Conservation (phyloP, 495 filamentous ascomycete genomes). For the Lindgomyces ingoldianus region DNA sequence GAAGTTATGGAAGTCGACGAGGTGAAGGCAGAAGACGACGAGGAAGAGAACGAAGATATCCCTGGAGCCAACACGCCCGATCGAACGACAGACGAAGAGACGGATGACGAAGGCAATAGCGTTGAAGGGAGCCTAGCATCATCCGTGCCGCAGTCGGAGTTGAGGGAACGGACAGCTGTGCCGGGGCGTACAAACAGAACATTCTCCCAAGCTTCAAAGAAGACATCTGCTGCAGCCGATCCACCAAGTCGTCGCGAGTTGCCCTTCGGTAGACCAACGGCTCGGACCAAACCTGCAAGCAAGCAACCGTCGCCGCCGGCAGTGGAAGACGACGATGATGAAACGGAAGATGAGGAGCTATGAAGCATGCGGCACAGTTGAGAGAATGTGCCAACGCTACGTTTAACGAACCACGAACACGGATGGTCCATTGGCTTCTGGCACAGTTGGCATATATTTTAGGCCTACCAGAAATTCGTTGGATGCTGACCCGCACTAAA, state of each 20-base stretch:
- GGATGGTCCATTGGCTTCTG: no score
- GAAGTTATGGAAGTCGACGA: slow-evolving; percentile 34
- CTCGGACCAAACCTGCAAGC: slow-evolving; percentile 6
- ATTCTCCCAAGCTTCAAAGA: slow-evolving; percentile 11
- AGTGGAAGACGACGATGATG: slow-evolving; percentile 25
- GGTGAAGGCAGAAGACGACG: slow-evolving; percentile 24
- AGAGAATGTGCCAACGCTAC: not conserved
- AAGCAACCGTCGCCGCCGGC: slow-evolving; percentile 5
- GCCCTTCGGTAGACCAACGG: slow-evolving; percentile 32
- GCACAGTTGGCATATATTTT: no score
- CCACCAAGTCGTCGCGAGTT: slow-evolving; percentile 30
- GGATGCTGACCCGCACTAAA: no score
- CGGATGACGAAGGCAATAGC: slow-evolving; percentile 38
- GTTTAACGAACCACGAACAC: no score
- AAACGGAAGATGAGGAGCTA: slow-evolving; percentile 41
- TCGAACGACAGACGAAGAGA: slow-evolving; percentile 31
- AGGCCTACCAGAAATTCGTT: no score
- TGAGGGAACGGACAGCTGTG: slow-evolving; percentile 1
- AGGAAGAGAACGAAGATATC: slow-evolving; percentile 17
- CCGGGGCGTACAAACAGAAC: slow-evolving; percentile 7
- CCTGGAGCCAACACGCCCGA: slow-evolving; percentile 24
- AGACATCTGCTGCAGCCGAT: not conserved
- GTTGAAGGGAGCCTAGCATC: slow-evolving; percentile 6
- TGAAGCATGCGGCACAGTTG: slow-evolving; percentile 1
- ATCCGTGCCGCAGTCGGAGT: not conserved